Base-by-base conservation (phyloP, 305 asterid species). In the Rubia peregrina region DNA sequence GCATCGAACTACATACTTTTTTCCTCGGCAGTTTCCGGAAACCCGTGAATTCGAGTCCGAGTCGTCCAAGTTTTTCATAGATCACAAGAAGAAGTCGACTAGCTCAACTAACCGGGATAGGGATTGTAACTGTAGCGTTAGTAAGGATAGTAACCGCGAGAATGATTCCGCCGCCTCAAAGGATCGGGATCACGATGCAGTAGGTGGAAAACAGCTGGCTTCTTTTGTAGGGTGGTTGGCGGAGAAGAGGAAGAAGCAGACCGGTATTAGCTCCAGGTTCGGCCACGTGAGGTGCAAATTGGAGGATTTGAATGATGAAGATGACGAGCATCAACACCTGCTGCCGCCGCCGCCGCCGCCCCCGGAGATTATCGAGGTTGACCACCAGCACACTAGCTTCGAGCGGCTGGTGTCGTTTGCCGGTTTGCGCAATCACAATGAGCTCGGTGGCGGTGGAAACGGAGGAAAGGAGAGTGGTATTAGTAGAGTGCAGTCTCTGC, bases 11-110 rank as follows among this genome's bases (percentile, higher is more conserved):
- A 87, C 97, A 22, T 92, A 92, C 85, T 76, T 92, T 67, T 92
- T 92, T 40, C 95, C 97, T 0, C 75, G 97, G 86, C 92, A 92
- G 73, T 89, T 88, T 83, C 92, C 95, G 60, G 96, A 87, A 75
- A 83, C 46, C 83, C 78, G 82, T 72, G 81, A 72, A 40, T 81
- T 78, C 77, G 84, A 46, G 73, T 74, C 79, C 21, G 76, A 88
- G 69, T 78, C 90, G 2, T 77, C 88, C 1, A 84, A 82, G 80
- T 84, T 76, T 81, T 80, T 73, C 16, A 68, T 22, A 16, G 85
- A 82, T 87, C 94, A 89, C 92, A 96, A 83, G 95, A 88, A 84
- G 81, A 85, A 85, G 75, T 64, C 63, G 9, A 55, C 12, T 16
- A n/a, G 66, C 24, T 9, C 68, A 40, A 64, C 68, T 33, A 65